Base-by-base conservation (phyloP, 805 yeast genomes). In the Wickerhamomyces rabaulensis region DNA sequence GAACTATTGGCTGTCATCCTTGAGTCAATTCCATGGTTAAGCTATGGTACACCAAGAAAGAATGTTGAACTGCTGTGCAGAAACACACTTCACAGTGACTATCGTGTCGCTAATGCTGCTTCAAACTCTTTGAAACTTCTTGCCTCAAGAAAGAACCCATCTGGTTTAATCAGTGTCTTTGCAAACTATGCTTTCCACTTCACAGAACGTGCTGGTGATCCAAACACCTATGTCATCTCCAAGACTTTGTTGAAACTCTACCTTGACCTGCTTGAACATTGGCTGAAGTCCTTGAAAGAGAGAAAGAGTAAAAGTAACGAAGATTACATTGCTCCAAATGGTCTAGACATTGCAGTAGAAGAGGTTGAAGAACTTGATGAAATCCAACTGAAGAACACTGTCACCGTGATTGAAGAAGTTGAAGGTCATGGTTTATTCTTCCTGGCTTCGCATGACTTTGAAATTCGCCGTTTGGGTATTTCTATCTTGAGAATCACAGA, bases 401-500 rank as follows among this genome's bases (percentile, higher is more conserved):
- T 88, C 51, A 85, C 96, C 0, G 84, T 87, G 0, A 83, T 94
- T 41, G 98, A 94, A 64, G 97, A 92, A 51, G 87, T 92, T 9
- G 99, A 94, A 65, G 97, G 99, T 0, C 88, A 91, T 60, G 99
- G 97, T 0, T 66, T 94, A 26, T 94, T 88, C 58, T 92, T 95
- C 59, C 69, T 94, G 20, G 87, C 96, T 57, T 87, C 96, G 1
- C 95, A 90, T 54, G 96, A 90, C 60, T 74, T 84, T 39, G 72
- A 77, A 21, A 76, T 88, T 12, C 72, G 99, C 45, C 81, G 80
- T 49, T 67, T 82, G 41, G 98, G 95, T 0, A 71, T 91, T 2
- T 75, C 84, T 6, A 82, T 95, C 9, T 65, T 94, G 48, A 75
- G 82, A 56, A 71, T 91, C 17, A 86, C 88, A 1, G 89, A 88